Conservation (phyloP, 495 filamentous ascomycete genomes). For the Aspergillus homomorphus region DNA sequence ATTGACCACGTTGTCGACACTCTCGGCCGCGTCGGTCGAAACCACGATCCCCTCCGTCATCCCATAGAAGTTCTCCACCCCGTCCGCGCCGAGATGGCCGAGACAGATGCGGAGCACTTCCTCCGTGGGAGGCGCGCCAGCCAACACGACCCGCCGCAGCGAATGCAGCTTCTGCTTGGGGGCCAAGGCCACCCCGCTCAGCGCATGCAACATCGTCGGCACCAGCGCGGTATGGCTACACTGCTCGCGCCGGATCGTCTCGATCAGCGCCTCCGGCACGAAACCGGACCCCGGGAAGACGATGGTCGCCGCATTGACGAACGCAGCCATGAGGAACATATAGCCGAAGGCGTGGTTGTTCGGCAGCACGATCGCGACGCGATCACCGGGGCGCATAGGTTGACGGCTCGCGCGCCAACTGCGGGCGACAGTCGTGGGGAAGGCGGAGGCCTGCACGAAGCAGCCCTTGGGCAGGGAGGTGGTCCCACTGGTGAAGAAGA, state of each 20-base stretch:
- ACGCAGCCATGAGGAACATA: constrained; percentile 26
- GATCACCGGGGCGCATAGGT: constrained; percentile 13
- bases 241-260: constrained; percentile 18
- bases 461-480: constrained; percentile 42
- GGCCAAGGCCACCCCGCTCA: constrained; percentile 9
- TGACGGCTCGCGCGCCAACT: neutral
- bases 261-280: constrained; percentile 23
- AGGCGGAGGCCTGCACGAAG: constrained; percentile 13
- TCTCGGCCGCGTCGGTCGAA: constrained; percentile 19
- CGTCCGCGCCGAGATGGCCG: constrained; percentile 25
- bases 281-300: constrained; percentile 31
- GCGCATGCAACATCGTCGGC: constrained; percentile 35
- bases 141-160: constrained; percentile 27
- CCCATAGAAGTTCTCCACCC: constrained; percentile 35
- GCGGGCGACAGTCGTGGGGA: neutral
- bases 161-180: constrained; percentile 17
- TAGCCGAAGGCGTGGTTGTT: constrained; percentile 36
- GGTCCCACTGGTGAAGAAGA: constrained; percentile 45
- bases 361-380: constrained; percentile 31
- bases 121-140: constrained; percentile 26
- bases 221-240: constrained; percentile 32
- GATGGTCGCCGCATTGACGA: constrained; percentile 28
- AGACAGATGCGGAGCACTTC: constrained; percentile 29
- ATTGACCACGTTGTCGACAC: constrained; percentile 8
- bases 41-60: constrained; percentile 41